These are phyloP conservation scores for carrot (Daucus carota) DNA, from an alignment of 129 eudicot genomes.

Conservation along the genomic window DNA sequence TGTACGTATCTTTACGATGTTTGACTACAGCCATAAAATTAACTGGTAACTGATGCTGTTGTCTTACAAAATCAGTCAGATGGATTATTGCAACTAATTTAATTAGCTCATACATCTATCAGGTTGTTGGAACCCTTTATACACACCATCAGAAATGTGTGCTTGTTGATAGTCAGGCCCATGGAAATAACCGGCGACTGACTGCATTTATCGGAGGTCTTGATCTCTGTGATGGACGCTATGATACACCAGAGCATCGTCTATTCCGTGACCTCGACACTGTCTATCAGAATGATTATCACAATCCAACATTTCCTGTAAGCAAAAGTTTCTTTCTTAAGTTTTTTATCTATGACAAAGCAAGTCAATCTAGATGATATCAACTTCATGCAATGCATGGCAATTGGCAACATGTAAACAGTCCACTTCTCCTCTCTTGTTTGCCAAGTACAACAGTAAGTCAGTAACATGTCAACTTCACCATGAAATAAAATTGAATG, in stretches of 20 bases:
- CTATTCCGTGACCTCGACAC: conserved; percentile 53
- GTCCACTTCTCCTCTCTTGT: too few relatives aligned
- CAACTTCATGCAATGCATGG: neutral
- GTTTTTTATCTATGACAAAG: too few relatives aligned
- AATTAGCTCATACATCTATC: conserved; percentile 4
- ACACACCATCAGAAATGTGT: conserved; percentile 81
- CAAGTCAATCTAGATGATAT: neutral
- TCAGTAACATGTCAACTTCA: neutral
- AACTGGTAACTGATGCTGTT: neutral
- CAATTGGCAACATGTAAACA: neutral
- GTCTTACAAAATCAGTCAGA: neutral
- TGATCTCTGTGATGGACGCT: conserved; percentile 71
- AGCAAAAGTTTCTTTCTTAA: conserved; percentile 14
- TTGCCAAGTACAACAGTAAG: too few relatives aligned
- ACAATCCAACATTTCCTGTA: conserved; percentile 51
- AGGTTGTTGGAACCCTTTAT: conserved; percentile 80
- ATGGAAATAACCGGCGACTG: conserved; percentile 57
- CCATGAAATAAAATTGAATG: neutral
- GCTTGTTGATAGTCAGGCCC: conserved; percentile 57
- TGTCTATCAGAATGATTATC: conserved; percentile 44
- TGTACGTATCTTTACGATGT: neutral
- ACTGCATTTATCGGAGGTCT: conserved; percentile 68
- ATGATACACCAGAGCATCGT: conserved; percentile 71
- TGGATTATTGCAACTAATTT: neutral
- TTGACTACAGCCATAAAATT: neutral